phyloP scores from a whole-genome alignment of 257 asterid genomes.

The Solanum paucissectum region DNA sequence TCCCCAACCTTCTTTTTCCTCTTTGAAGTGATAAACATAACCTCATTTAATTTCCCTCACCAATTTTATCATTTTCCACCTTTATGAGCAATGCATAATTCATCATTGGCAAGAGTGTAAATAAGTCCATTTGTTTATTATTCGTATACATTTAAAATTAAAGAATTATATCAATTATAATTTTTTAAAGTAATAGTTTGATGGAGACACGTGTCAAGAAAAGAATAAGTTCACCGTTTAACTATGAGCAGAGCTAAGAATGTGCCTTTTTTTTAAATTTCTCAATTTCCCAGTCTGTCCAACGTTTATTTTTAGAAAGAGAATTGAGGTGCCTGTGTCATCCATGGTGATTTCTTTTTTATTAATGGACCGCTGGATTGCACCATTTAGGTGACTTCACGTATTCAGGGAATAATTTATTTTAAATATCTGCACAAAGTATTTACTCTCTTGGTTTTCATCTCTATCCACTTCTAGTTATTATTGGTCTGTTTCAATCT shows the following conservation, averaged over 20 bases:
- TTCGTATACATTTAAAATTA: too few relatives aligned
- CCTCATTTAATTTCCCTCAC: background rate
- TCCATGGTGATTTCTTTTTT: background rate
- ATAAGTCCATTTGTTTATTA: background rate
- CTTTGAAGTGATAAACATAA: background rate
- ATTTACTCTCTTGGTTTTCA: constrained; percentile 5
- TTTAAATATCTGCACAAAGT: constrained; percentile 34
- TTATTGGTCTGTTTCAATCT: background rate
- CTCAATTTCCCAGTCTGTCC: constrained; percentile 19
- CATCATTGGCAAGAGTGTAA: background rate
- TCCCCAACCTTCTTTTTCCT: background rate
- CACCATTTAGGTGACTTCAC: constrained; percentile 48
- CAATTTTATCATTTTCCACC: background rate
- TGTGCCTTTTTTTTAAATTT: background rate
- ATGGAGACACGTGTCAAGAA: constrained; percentile 29
- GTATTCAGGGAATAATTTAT: constrained; percentile 32
- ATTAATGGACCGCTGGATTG: constrained; percentile 30
- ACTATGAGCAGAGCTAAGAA: background rate
- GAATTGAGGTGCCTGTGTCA: constrained; percentile 31
- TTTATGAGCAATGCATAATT: background rate
- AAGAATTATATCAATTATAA: too few relatives aligned
- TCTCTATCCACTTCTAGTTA: background rate
- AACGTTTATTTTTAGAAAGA: constrained; percentile 15
- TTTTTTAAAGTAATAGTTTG: too few relatives aligned
- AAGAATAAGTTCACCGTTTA: constrained; percentile 29